Percentiles rank a stretch among this genome's conserved stretches.
phyloP scores from a whole-genome alignment of 148 eudicot species.

The Rhododendron williamsianum region DNA sequence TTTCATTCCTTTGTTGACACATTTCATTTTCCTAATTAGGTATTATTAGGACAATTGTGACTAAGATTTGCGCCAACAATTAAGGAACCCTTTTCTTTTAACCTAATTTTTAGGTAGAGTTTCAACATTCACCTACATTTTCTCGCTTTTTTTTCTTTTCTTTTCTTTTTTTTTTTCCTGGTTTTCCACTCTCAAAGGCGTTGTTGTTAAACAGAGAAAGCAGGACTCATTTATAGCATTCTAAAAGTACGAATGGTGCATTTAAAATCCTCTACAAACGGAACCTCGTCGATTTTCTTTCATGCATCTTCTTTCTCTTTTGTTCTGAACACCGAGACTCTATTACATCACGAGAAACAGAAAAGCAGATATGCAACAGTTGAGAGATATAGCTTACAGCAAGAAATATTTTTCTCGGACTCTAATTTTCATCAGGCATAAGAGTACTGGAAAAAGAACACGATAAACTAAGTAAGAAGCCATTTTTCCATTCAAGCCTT shows the following conservation, averaged over 20 bases:
- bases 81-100: neutral
- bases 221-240: neutral
- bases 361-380: neutral
- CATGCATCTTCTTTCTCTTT: neutral
- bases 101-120: slow-evolving; percentile 9
- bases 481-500: neutral
- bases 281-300: neutral
- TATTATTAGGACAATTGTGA: neutral
- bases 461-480: neutral
- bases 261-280: neutral
- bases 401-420: neutral
- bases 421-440: neutral
- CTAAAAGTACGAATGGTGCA: neutral
- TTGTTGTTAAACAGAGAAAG: neutral
- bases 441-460: neutral
- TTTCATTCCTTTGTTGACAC: neutral
- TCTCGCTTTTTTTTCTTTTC: too few species aligned
- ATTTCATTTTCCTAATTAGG: neutral
- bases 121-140: neutral
- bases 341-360: neutral
- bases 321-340: neutral
- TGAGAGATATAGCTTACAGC: neutral
- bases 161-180: neutral
- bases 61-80: neutral
- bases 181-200: neutral